Conservation (phyloP, 2,329 filamentous ascomycete genomes). For the Pseudopyrenochaeta lycopersici region DNA sequence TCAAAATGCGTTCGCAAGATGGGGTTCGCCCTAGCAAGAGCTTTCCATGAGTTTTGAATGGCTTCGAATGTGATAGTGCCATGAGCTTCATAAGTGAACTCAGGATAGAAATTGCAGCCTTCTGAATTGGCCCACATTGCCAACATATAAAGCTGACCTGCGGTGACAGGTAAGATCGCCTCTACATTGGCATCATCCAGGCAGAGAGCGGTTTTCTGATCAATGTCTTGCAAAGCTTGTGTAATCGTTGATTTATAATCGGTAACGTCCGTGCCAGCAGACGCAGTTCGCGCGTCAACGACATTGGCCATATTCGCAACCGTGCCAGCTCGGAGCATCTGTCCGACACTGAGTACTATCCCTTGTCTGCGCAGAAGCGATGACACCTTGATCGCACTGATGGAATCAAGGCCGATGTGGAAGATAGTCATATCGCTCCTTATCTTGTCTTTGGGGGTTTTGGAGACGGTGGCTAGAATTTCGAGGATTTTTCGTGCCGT, state of each 20-base stretch:
- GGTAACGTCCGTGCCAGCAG: slow-evolving; percentile 2
- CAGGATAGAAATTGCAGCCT: slow-evolving; percentile 76
- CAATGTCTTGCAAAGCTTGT: slow-evolving; percentile 48
- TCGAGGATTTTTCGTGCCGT: slow-evolving; percentile 54
- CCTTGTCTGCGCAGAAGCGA: slow-evolving; percentile 72
- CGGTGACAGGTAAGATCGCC: slow-evolving; percentile 71
- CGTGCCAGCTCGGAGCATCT: slow-evolving; percentile 73
- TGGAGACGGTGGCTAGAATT: slow-evolving; percentile 66
- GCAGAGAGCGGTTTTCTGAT: slow-evolving; percentile 53
- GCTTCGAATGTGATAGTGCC: slow-evolving; percentile 48
- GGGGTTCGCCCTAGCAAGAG: slow-evolving; percentile 63
- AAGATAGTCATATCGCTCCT: slow-evolving; percentile 73
- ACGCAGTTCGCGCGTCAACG: slow-evolving; percentile 25
- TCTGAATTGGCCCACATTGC: slow-evolving; percentile 75
- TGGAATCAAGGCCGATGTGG: slow-evolving; percentile 88
- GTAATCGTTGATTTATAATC: slow-evolving; percentile 7
- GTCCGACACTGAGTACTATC: slow-evolving; percentile 72
- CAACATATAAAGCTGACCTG: slow-evolving; percentile 85
- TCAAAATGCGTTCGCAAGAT: slow-evolving; percentile 76
- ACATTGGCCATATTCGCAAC: slow-evolving; percentile 69
- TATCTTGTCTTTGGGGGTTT: slow-evolving; percentile 67
- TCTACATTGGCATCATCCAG: slow-evolving; percentile 62
- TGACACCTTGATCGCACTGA: slow-evolving; percentile 86
- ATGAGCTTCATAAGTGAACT: slow-evolving; percentile 69
- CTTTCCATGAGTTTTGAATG: slow-evolving; percentile 69